Evolutionary conservation across 2,329 filamentous ascomycete species (phyloP), one percentile per base, ranked within the genome.

Genomic region (Didymella segeticola): DNA sequence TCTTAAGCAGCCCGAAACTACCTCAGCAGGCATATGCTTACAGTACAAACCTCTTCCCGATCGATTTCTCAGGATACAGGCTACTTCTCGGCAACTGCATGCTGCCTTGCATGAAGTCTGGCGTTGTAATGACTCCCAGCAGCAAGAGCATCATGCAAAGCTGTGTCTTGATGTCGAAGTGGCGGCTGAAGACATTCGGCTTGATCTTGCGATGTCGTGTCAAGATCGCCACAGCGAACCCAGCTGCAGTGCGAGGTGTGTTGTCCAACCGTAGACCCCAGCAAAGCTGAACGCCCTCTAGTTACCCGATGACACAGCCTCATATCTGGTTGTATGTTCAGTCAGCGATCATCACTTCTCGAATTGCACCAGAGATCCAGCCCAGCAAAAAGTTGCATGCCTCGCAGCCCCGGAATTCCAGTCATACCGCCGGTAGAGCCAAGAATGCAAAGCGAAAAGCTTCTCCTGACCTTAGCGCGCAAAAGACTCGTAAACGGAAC

Each of bases 151-250:
- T 31, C n/a, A 22, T 22, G 39, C 39, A 4, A 43, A 43, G n/a
- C 26, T 43, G 14, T 43, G 39, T 12, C 26, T 43, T n/a, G 27
- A 43, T 22, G 39, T 27, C 8, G 26, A 43, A 10, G 39, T 43
- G 26, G 26, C 10, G n/a, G n/a, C n/a, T 8, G 17, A 30, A 11
- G 27, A 43, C 7, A 27, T 43, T 12, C 10, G 25, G 14, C 39
- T 43, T 22, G 39, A 43, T 12, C 17, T 43, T n/a, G 39, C 39
- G 4, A 43, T 43, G 9, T 43, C 39, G 23, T 43, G 39, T 31
- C 39, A 43, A 23, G 19, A 31, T 26, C 27, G 3, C 5, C 14
- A 17, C 5, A 26, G n/a, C 1, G 22, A 17, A 17, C 14, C 9
- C 4, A 25, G 14, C n/a, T 5, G 26, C 12, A 23, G 37, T 39